These are phyloP conservation scores for Sodiomyces alkalinus DNA, from an alignment of 2,329 filamentous ascomycete species.

Conservation along the genomic window DNA sequence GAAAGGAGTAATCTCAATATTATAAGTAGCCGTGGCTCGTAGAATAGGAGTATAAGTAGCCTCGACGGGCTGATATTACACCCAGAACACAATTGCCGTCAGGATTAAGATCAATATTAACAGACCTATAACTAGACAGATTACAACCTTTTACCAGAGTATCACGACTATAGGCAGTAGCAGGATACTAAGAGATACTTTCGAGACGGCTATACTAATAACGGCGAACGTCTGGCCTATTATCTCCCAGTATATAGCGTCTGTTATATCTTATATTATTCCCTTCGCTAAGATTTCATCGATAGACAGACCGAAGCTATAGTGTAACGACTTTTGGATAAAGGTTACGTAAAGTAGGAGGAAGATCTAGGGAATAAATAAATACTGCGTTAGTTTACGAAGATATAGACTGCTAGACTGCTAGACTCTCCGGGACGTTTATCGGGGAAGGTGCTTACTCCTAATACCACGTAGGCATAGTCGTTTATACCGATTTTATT, in stretches of 20 bases:
- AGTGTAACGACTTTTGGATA: background rate
- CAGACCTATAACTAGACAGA: slow-evolving; percentile 15
- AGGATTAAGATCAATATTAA: background rate
- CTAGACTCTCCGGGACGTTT: no score
- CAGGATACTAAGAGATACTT: slow-evolving; percentile 22
- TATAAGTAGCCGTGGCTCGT: background rate
- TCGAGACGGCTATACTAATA: slow-evolving; percentile 22
- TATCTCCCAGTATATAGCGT: slow-evolving; percentile 15
- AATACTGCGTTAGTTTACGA: background rate
- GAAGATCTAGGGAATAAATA: slow-evolving; percentile 13
- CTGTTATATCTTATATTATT: slow-evolving; percentile 8
- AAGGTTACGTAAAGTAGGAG: slow-evolving; percentile 18
- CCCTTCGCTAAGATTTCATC: background rate
- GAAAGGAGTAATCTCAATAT: slow-evolving; percentile 5
- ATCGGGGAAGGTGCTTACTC: no score
- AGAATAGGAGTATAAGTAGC: background rate
- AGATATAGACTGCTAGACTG: no score
- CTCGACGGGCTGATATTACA: background rate
- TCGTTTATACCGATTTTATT: no score
- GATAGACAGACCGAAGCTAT: background rate
- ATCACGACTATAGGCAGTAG: slow-evolving; percentile 19
- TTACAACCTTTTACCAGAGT: slow-evolving; percentile 18
- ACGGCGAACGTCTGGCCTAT: slow-evolving; percentile 21
- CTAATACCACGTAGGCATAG: no score
- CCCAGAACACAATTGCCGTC: background rate